These are phyloP conservation scores for Mycena alexandri DNA, from an alignment of 768 basidiomycete species.

Conservation along the genomic window DNA sequence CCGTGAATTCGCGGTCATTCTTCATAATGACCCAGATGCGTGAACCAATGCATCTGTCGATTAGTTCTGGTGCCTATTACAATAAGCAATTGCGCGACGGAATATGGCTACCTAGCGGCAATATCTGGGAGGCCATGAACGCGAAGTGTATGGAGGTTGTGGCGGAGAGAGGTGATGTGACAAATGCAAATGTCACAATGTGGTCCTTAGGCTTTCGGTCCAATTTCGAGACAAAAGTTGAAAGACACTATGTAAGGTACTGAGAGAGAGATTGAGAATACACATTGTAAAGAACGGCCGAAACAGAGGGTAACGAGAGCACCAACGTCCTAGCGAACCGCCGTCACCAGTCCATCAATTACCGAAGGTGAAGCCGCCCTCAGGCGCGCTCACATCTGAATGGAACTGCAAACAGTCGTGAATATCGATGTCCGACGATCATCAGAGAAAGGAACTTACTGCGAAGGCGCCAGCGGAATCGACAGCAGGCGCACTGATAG, in stretches of 20 bases:
- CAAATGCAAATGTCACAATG: too few relatives aligned
- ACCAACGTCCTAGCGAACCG: background rate
- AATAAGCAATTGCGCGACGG: background rate
- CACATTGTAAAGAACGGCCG: background rate
- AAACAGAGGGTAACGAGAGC: background rate
- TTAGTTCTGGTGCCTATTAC: slow-evolving; percentile 73
- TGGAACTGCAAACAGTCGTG: slow-evolving; percentile 70
- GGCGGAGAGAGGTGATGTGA: too few relatives aligned
- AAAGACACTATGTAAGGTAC: too few relatives aligned
- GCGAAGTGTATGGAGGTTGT: too few relatives aligned
- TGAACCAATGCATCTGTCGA: slow-evolving; percentile 97
- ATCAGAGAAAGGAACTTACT: slow-evolving; percentile 56
- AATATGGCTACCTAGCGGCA: slow-evolving; percentile 79
- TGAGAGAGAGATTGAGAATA: background rate
- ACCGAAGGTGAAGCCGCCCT: slow-evolving; percentile 95
- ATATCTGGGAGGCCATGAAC: slow-evolving; percentile 90
- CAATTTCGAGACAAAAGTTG: too few relatives aligned
- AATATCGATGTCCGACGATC: slow-evolving; percentile 18
- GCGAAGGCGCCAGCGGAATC: slow-evolving; percentile 82
- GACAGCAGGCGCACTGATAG: slow-evolving; percentile 80
- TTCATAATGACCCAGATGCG: slow-evolving; percentile 99
- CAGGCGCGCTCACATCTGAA: slow-evolving; percentile 86
- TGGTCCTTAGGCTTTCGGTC: too few relatives aligned
- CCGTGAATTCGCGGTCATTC: slow-evolving; percentile 95
- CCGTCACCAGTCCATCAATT: slow-evolving; percentile 2